Evolutionary conservation across 2,329 filamentous ascomycete species (phyloP), one percentile per base, ranked within the genome.

Genomic region (Coniella lustricola): DNA sequence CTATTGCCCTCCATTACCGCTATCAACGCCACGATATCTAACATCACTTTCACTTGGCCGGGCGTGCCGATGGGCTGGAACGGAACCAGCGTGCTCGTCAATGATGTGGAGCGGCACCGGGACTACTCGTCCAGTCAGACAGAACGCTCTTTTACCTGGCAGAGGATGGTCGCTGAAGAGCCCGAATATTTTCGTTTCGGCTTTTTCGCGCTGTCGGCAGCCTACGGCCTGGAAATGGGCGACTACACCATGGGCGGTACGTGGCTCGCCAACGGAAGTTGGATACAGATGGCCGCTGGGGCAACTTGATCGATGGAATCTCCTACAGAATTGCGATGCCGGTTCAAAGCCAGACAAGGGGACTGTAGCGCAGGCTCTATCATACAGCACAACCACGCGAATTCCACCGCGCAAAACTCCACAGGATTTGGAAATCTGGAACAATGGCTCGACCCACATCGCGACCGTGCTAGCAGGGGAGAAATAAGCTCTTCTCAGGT

Each of bases 11-110:
- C 45, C 1, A 62, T 65, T 32, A 68, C 66, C 51, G 64, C 56
- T 1, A 60, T 62, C 8, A 61, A 44, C 17, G 53, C 20, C 5
- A 55, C 62, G 2, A 75, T 75, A 49, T 76, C 78, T 44, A 78
- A 72, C 1, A 78, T 82, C 51, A 66, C 68, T n/a, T 75, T 63
- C 13, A 55, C 54, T 33, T 62, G 59, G 60, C 40, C 49, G 4
- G 32, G 38, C 22, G 43, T 46, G 0, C 47, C 50, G 1, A 32
- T 33, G 8, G 18, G 41, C 33, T 48, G 56, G 22, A 54, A 44
- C 50, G 69, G 51, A 55, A 65, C 61, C 20, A 62, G 59, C 33
- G 54, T 62, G n/a, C 44, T 61, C 37, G 57, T 62, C 22, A 62
- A 62, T 40, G 60, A 62, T 29, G 60, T 62, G 5, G 59, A 62